Evolutionary conservation across 2,329 filamentous ascomycete species (phyloP).

Genomic region (Exophiala aquamarina): DNA sequence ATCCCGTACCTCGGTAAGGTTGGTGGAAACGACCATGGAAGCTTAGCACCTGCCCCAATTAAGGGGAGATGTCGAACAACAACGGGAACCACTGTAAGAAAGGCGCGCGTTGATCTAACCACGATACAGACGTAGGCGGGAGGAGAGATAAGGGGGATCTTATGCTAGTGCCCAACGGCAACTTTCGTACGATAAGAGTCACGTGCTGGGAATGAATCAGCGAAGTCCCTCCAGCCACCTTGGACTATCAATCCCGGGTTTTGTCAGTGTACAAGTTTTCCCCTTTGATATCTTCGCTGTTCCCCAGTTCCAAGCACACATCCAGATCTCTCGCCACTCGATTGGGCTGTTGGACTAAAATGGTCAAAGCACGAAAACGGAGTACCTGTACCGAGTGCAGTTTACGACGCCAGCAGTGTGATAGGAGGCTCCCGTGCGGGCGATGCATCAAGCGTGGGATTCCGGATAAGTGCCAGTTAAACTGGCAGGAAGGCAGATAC

Average conservation of each 20-base stretch:
- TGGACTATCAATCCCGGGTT: background rate
- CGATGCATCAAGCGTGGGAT: constrained; percentile 14
- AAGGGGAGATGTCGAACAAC: no score
- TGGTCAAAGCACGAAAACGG: constrained; percentile 5
- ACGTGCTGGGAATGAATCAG: background rate
- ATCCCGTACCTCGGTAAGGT: background rate
- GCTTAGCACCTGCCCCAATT: no score
- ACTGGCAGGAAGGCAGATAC: constrained; percentile 7
- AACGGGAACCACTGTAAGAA: no score
- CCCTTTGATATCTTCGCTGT: background rate
- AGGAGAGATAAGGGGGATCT: background rate
- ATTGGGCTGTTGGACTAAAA: background rate
- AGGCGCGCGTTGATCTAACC: no score
- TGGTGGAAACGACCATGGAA: background rate
- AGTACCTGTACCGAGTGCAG: constrained; percentile 13
- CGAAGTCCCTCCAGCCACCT: background rate
- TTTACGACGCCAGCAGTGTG: constrained; percentile 17
- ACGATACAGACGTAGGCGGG: background rate
- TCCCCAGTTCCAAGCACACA: background rate
- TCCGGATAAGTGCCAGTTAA: constrained; percentile 7
- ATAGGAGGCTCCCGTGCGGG: constrained; percentile 8
- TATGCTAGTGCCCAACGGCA: background rate
- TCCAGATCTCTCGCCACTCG: background rate
- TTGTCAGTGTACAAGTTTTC: background rate
- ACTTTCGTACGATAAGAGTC: background rate